A percentile compares a stretch with the other conserved stretches of the same genome.
Evolutionary conservation across 176 grass and related monocot genomes (phyloP).

Genomic region (Metroxylon sagu): DNA sequence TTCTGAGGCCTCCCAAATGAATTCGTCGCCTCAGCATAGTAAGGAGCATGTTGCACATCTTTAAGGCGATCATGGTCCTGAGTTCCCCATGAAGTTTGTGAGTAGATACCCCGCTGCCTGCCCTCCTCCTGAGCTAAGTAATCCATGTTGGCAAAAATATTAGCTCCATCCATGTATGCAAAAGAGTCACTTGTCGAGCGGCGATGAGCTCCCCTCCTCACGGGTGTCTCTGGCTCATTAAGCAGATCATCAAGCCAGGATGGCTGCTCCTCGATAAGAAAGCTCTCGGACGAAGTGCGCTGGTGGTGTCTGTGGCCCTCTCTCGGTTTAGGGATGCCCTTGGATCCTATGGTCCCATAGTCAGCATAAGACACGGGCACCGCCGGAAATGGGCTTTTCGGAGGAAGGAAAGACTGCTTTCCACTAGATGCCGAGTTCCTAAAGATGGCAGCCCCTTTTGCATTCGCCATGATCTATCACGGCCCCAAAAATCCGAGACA

Average conservation of each 20-base stretch:
- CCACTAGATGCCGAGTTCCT: conserved; percentile 1
- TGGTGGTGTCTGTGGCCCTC: conserved; percentile 44
- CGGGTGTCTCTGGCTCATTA: conserved; percentile 64
- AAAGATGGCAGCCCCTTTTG: conserved; percentile 13
- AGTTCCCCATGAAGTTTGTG: conserved; percentile 24
- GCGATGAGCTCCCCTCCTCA: conserved; percentile 48
- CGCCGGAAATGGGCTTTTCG: conserved; percentile 68
- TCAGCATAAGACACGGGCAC: conserved; percentile 32
- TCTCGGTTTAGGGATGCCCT: conserved; percentile 24
- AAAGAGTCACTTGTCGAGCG: conserved; percentile 89
- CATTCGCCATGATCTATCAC: conserved; percentile 37
- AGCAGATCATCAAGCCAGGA: conserved; percentile 94
- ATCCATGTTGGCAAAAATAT: conserved; percentile 18
- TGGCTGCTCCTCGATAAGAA: conserved; percentile 84
- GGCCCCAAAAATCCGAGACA: not conserved
- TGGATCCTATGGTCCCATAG: conserved; percentile 45
- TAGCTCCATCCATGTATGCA: conserved; percentile 42
- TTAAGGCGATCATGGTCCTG: conserved; percentile 31
- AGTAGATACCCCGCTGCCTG: conserved; percentile 22
- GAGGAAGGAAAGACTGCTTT: conserved; percentile 66
- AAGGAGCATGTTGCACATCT: no score
- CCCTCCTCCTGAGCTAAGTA: conserved; percentile 27
- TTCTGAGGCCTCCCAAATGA: conserved; percentile 32
- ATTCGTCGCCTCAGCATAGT: conserved; percentile 31
- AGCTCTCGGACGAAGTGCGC: conserved; percentile 82